Percentiles rank a stretch among this genome's conserved stretches.
These are phyloP conservation scores for Aspergillus fumigatus DNA, from an alignment of 2,329 filamentous ascomycete species.

Conservation along the genomic window DNA sequence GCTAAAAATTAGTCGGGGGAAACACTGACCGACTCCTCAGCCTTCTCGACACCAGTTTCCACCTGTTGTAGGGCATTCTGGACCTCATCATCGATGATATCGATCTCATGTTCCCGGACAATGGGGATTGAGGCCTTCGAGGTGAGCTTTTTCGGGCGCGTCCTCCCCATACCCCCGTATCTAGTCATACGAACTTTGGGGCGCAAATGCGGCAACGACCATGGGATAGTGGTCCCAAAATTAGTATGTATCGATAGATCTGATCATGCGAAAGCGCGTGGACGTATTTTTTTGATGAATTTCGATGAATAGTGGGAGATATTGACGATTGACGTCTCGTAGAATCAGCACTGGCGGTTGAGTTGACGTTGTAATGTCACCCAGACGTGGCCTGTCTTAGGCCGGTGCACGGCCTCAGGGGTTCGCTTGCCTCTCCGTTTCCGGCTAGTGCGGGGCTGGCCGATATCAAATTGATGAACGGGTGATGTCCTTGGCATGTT, in stretches of 20 bases:
- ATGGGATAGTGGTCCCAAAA: slow-evolving; percentile 55
- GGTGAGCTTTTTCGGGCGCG: slow-evolving; percentile 68
- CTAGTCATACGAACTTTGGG: slow-evolving; percentile 41
- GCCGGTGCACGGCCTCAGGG: slow-evolving; percentile 39
- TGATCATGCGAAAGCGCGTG: slow-evolving; percentile 50
- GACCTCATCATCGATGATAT: slow-evolving; percentile 79
- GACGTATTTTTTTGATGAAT: slow-evolving; percentile 54
- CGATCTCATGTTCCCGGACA: slow-evolving; percentile 85
- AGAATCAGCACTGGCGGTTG: slow-evolving; percentile 34
- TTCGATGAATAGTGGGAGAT: slow-evolving; percentile 45
- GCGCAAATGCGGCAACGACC: slow-evolving; percentile 34
- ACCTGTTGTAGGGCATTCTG: slow-evolving; percentile 78
- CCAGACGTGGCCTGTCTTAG: slow-evolving; percentile 39
- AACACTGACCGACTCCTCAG: slow-evolving; percentile 87
- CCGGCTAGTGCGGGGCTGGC: slow-evolving; percentile 40
- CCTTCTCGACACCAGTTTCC: slow-evolving; percentile 94
- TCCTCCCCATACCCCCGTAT: slow-evolving; percentile 45
- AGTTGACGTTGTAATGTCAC: slow-evolving; percentile 44
- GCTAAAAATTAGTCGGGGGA: slow-evolving; percentile 28
- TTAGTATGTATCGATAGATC: slow-evolving; percentile 60
- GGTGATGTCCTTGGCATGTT: slow-evolving; percentile 14
- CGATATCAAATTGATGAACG: slow-evolving; percentile 37
- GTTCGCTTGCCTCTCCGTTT: slow-evolving; percentile 38
- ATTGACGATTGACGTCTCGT: slow-evolving; percentile 28
- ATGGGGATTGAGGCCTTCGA: slow-evolving; percentile 84